Evolutionary conservation across 345 rosid species (phyloP).

Genomic region (Ricinus communis): DNA sequence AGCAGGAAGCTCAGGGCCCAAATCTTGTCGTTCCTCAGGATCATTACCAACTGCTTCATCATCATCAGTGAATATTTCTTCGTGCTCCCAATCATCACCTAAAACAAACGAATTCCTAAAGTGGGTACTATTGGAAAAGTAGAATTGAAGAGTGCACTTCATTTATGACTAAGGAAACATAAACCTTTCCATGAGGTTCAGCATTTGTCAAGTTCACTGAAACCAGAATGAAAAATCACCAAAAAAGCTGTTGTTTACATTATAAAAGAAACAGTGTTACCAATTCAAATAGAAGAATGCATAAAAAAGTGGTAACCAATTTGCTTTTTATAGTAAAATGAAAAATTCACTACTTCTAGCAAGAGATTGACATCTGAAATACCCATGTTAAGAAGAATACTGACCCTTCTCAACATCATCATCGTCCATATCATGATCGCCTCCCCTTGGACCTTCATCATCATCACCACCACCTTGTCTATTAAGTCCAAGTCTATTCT

Average conservation of each 20-base stretch:
- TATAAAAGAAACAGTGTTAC: background rate
- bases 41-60: constrained; percentile 95
- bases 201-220: background rate
- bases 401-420: constrained; percentile 95
- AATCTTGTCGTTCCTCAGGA: constrained; percentile 90
- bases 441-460: constrained; percentile 92
- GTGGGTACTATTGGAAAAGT: background rate
- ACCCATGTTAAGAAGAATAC: constrained; percentile 10
- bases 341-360: background rate
- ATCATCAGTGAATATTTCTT: constrained; percentile 96
- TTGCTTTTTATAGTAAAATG: background rate
- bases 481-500: constrained; percentile 80
- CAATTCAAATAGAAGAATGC: background rate
- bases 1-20: constrained; percentile 91
- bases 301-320: background rate
- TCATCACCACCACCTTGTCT: constrained; percentile 75
- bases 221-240: background rate
- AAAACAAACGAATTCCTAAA: constrained; percentile 7
- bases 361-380: background rate
- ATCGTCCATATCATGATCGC: constrained; percentile 88
- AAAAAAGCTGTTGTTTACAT: too few relatives aligned
- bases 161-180: background rate
- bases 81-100: constrained; percentile 99
- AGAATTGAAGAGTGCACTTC: background rate
- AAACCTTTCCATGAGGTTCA: background rate